Base-by-base conservation (phyloP, 768 basidiomycete genomes). In the Roridomyces roridus region DNA sequence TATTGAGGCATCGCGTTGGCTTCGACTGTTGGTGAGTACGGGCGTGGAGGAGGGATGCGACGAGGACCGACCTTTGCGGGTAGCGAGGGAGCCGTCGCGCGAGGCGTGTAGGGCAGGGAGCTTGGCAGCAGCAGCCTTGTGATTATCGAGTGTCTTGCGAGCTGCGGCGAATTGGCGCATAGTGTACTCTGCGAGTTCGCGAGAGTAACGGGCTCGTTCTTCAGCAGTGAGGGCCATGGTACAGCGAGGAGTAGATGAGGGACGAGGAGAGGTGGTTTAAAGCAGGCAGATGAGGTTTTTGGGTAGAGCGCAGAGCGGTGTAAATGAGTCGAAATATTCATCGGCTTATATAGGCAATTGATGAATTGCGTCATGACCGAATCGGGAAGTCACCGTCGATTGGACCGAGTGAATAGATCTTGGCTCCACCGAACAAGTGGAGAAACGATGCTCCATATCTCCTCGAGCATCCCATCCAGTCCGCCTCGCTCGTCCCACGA, bases 401-500 rank as follows among this genome's bases (percentile, higher is more conserved):
- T 34, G 31, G 31, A 3, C 11, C 74, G 70, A 46, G 43, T 43
- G 12, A 80, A 51, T 24, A 76, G 45, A 47, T 73, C 70, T 52
- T 70, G 66, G 60, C 74, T 71, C 77, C 76, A 80, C 40, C 67
- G 66, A 31, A 77, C 56, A 46, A 72, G 61, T 65, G 67, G 70
- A 55, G 78, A 68, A 42, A 72, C 57, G 46, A 71, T 63, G 52
- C 72, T 80, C 86, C 85, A 87, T 28, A 79, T 66, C 57, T 87
- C 84, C 68, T 87, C 86, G 46, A 88, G 69, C 43, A 86, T 67
- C 14, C 83, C 85, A 65, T 88, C 85, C 12, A 88, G 71, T n/a
- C 86, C 86, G 5, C 86, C 87, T 36, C 79, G 77, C 56, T 84
- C 81, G 63, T 85, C 83, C 85, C 84, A 85, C 11, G 83, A 83